Conservation (phyloP, 257 asterid species). For the Cordia subcordata region DNA sequence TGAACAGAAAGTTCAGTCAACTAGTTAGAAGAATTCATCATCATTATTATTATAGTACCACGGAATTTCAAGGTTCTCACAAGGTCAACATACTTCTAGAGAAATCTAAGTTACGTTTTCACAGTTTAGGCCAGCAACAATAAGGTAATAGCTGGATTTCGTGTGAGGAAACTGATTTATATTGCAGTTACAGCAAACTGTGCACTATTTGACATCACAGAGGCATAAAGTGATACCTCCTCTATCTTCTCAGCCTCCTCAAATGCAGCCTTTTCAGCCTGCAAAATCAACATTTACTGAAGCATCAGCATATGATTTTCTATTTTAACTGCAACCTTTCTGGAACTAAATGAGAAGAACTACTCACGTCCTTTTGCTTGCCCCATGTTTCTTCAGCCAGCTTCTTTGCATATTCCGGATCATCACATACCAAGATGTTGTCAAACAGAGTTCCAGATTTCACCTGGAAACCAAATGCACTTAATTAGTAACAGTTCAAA, state of each 20-base stretch:
- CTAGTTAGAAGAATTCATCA: no score
- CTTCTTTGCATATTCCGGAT: conserved; percentile 82
- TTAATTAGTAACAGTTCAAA: conserved; percentile 10
- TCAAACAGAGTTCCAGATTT: conserved; percentile 97
- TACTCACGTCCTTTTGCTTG: conserved; percentile 84
- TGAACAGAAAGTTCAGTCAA: conserved; percentile 6
- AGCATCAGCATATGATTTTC: conserved; percentile 1
- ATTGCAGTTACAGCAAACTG: no score
- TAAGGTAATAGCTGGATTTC: background rate
- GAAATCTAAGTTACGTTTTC: background rate
- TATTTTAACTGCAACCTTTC: background rate
- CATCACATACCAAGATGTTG: conserved; percentile 77
- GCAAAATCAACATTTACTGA: conserved; percentile 17
- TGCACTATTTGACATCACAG: background rate
- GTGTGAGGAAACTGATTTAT: background rate
- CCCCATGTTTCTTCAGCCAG: conserved; percentile 96
- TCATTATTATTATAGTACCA: background rate
- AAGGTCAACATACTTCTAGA: background rate
- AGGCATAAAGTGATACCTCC: conserved; percentile 44
- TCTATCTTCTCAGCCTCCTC: conserved; percentile 84
- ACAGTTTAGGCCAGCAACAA: no score
- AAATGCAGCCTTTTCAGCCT: conserved; percentile 94
- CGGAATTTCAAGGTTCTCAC: background rate
- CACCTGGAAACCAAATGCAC: conserved; percentile 47
- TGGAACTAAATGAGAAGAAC: background rate